These are phyloP conservation scores for Candida argentea DNA, from an alignment of 805 yeast genomes.

Conservation along the genomic window DNA sequence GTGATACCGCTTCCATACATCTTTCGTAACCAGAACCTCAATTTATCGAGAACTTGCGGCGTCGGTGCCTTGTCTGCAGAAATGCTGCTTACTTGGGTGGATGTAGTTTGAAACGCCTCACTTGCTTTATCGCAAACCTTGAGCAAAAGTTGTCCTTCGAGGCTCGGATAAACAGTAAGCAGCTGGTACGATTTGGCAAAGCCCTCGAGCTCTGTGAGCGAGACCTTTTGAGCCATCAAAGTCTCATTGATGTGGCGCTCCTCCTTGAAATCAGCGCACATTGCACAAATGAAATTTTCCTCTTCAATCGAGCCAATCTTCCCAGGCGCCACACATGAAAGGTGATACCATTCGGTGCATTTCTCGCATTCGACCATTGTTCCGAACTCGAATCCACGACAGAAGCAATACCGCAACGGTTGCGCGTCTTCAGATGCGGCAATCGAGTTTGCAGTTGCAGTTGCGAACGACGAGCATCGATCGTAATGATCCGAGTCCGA, in stretches of 20 bases:
- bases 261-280: conserved; percentile 19
- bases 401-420: conserved; percentile 40
- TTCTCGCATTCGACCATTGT: conserved; percentile 62
- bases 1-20: conserved; percentile 21
- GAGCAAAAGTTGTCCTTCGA: conserved; percentile 12
- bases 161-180: conserved; percentile 11
- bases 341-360: conserved; percentile 68
- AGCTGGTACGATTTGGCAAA: conserved; percentile 7
- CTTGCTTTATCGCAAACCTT: conserved; percentile 8
- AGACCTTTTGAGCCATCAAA: conserved; percentile 8
- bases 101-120: conserved; percentile 4
- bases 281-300: conserved; percentile 20
- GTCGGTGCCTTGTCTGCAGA: conserved; percentile 9
- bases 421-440: conserved; percentile 8
- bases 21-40: conserved; percentile 17
- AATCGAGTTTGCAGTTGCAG: conserved; percentile 5
- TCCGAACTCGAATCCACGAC: conserved; percentile 50
- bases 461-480: conserved; percentile 15
- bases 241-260: conserved; percentile 8
- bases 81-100: conserved; percentile 7
- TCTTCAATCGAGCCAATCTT: conserved; percentile 5
- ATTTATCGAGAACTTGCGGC: too few species aligned
- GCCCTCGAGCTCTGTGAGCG: conserved; percentile 6
- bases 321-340: conserved; percentile 37
- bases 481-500: conserved; percentile 18